Percentiles rank a stretch among this genome's conserved stretches.
phyloP scores from a whole-genome alignment of 208 protist genomes.

The Acanthamoeba lenticulata region DNA sequence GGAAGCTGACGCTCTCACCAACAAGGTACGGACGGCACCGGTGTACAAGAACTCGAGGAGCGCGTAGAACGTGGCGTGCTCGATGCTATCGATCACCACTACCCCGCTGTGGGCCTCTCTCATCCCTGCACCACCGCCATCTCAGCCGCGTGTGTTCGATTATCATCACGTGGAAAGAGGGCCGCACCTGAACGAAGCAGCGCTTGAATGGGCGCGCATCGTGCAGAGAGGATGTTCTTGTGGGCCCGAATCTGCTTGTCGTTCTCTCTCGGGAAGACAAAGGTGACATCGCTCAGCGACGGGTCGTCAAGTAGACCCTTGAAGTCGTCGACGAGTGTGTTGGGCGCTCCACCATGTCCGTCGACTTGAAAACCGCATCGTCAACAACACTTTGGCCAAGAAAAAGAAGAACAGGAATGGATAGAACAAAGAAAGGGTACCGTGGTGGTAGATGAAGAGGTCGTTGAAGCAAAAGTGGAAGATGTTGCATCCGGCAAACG shows the following conservation, averaged over 20 bases:
- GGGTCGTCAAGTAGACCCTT: constrained; percentile 27
- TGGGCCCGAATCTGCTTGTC: constrained; percentile 42
- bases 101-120: background rate
- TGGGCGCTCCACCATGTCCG: constrained; percentile 17
- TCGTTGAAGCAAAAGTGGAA: constrained; percentile 69
- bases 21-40: background rate
- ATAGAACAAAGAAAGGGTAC: background rate
- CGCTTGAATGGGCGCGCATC: constrained; percentile 56
- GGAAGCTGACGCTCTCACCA: background rate
- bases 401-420: background rate
- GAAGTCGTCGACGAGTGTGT: constrained; percentile 57
- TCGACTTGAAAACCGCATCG: too few relatives aligned
- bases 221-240: constrained; percentile 38
- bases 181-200: constrained; percentile 19
- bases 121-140: too few relatives aligned
- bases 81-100: constrained; percentile 29
- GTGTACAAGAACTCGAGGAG: constrained; percentile 48
- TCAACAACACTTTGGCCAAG: background rate
- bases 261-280: constrained; percentile 13
- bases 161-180: background rate
- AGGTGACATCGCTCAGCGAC: constrained; percentile 49
- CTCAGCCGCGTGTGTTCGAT: too few relatives aligned
- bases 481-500: constrained; percentile 56
- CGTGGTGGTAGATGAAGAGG: constrained; percentile 14
- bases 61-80: constrained; percentile 38